Evolutionary conservation across 345 rosid genomes (phyloP), one percentile per base, ranked within the genome.

Genomic region (Populus simonii): DNA sequence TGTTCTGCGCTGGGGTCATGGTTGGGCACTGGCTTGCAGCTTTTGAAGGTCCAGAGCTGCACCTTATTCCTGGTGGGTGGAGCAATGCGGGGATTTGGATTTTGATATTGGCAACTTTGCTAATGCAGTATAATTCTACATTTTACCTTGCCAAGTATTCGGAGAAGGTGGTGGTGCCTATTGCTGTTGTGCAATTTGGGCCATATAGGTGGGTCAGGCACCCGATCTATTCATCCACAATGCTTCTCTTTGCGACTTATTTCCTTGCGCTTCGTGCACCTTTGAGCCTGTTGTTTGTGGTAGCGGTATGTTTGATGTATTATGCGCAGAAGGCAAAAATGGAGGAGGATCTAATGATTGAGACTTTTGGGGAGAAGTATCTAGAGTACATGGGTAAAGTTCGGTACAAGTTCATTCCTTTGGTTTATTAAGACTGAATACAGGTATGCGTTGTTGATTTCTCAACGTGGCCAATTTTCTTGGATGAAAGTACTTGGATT

Each of bases 131-230:
- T 43, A 92, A 88, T 72, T 87, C 94, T 0, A 89, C 98, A 1
- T 78, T 88, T 39, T 93, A 92, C 86, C 93, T 93, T n/a, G 97
- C 99, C 7, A 93, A 94, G 77, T 93, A 93, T 78, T 92, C 92
- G 2, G 96, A 93, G 74, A 90, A 93, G 79, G 91, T 92, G 47
- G 92, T 91, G 47, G 97, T 87, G 77, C 97, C 99, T 47, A 89
- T 90, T 0, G 88, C 89, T 73, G 98, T 93, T 62, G 94, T 93
- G 75, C 97, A 89, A 51, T 93, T 91, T 82, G 95, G 97, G 73
- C 97, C 98, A 29, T 94, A 88, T 79, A 88, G 98, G 82, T 93
- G 92, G 97, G 90, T 91, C 55, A 78, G 91, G 69, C 95, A 94
- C 84, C 97, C 97, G 0, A 85, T 92, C 68, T 92, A 93, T 82